These are phyloP conservation scores for Aureobasidium lini DNA, from an alignment of 2,329 filamentous ascomycete genomes.

Conservation along the genomic window DNA sequence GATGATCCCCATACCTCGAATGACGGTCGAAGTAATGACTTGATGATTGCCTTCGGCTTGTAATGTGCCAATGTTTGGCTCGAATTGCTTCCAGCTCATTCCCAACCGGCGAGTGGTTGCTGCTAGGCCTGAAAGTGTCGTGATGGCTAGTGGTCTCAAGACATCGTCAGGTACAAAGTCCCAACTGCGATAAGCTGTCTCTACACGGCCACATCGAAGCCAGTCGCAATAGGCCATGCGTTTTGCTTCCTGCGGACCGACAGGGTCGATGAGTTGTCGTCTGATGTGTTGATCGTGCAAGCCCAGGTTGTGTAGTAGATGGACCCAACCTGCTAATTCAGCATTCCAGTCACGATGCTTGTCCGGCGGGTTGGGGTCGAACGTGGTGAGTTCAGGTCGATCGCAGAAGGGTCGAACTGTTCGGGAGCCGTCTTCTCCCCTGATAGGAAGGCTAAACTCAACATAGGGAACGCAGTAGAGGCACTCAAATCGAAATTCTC, in stretches of 20 bases:
- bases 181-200: slow-evolving; percentile 1
- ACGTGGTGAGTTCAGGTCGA: slow-evolving; percentile 4
- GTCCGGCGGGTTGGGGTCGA: slow-evolving; percentile 6
- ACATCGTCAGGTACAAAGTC: slow-evolving; percentile 12
- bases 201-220: not conserved
- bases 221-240: not conserved
- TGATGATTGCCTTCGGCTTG: slow-evolving; percentile 12
- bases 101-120: slow-evolving; percentile 3
- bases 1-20: slow-evolving; percentile 7
- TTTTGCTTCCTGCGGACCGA: not conserved
- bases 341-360: slow-evolving; percentile 8
- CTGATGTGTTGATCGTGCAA: slow-evolving; percentile 3
- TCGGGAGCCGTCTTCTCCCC: not conserved
- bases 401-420: not conserved
- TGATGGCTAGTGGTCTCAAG: slow-evolving; percentile 6
- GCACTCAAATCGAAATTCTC: slow-evolving; percentile 7
- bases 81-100: slow-evolving; percentile 11
- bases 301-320: slow-evolving; percentile 10
- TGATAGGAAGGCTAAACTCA: not conserved
- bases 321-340: slow-evolving; percentile 9
- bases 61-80: not conserved
- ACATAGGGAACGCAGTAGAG: slow-evolving; percentile 6
- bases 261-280: not conserved
- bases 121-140: not conserved
- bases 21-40: slow-evolving; percentile 10